A percentile compares a stretch with the other conserved stretches of the same genome.
phyloP scores from a whole-genome alignment of 805 yeast genomes.

The Huiozyma sinensis region DNA sequence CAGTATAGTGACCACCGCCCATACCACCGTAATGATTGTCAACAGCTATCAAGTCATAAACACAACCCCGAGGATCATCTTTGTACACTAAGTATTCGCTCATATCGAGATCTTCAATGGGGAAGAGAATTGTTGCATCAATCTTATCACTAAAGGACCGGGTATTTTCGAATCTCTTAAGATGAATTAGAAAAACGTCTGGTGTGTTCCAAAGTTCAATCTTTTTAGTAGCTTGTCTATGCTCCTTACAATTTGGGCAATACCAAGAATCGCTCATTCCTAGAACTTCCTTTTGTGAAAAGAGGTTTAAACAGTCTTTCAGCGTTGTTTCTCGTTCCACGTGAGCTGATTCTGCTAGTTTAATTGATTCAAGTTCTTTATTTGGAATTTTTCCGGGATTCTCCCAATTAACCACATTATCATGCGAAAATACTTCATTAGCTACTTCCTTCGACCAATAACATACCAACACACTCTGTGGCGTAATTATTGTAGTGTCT shows the following conservation, averaged over 20 bases:
- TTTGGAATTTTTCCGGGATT: slow-evolving; percentile 40
- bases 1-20: slow-evolving; percentile 97
- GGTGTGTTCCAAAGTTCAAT: slow-evolving; percentile 92
- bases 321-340: slow-evolving; percentile 40
- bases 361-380: slow-evolving; percentile 42
- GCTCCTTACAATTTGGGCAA: slow-evolving; percentile 83
- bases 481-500: not conserved
- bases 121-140: slow-evolving; percentile 75
- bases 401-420: slow-evolving; percentile 48
- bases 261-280: slow-evolving; percentile 90
- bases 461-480: slow-evolving; percentile 40
- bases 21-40: slow-evolving; percentile 94
- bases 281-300: slow-evolving; percentile 72
- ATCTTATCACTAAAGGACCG: slow-evolving; percentile 83
- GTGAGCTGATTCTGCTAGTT: slow-evolving; percentile 21
- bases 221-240: slow-evolving; percentile 81
- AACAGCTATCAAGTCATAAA: slow-evolving; percentile 83
- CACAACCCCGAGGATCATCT: slow-evolving; percentile 18
- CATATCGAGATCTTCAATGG: slow-evolving; percentile 73
- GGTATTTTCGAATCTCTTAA: slow-evolving; percentile 81
- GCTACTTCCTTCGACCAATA: slow-evolving; percentile 50
- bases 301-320: slow-evolving; percentile 62
- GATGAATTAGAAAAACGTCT: slow-evolving; percentile 78
- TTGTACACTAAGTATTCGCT: slow-evolving; percentile 39
- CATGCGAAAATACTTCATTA: slow-evolving; percentile 43